Base-by-base conservation (phyloP, 1,284 basidiomycete genomes). In the Xanthoconium separans region DNA sequence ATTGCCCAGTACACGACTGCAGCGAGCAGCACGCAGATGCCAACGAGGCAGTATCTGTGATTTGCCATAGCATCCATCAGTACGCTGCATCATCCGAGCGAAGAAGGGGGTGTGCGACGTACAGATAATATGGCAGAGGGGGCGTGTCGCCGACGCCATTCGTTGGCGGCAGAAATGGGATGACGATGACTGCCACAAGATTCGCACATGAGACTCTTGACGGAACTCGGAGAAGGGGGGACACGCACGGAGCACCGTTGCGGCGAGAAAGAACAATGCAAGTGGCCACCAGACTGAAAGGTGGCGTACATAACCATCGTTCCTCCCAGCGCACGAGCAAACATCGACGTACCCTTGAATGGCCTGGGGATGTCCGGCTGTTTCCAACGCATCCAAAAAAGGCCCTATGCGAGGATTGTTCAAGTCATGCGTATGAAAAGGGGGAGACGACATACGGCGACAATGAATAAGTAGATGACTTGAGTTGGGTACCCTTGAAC, bases 71-170 rank as follows among this genome's bases (percentile, higher is more conserved):
- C 10, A 10, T n/a, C 24, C 24, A 44, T 42, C 16, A 40, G 34
- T 12, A 7, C 3, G 13, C 6, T 24, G 24, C 24, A 24, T 24
- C 24, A 24, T 22, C 33, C 20, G 12, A 20, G 12, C 36, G 27
- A 39, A 2, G 2, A 39, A 18, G 4, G 11, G 36, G 15, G n/a
- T 11, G 20, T 15, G 27, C 9, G 29, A 68, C 77, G 29, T 54
- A 83, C 73, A 84, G 61, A 60, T 83, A 84, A 58, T 84, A 84
- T 6, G 83, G 80, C 34, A 84, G 62, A 7, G 81, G 82, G 4
- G 81, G 82, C 0, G 82, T 82, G 56, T 84, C 81, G 10, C 83
- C 83, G 1, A 80, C 73, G 6, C 75, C 74, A 56, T 80, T 79
- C 0, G 77, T 67, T 4, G 84, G 83, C 20, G 64, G 77, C 4